phyloP scores from a whole-genome alignment of 1,139 yeast genomes.

The Diutina sp. region DNA sequence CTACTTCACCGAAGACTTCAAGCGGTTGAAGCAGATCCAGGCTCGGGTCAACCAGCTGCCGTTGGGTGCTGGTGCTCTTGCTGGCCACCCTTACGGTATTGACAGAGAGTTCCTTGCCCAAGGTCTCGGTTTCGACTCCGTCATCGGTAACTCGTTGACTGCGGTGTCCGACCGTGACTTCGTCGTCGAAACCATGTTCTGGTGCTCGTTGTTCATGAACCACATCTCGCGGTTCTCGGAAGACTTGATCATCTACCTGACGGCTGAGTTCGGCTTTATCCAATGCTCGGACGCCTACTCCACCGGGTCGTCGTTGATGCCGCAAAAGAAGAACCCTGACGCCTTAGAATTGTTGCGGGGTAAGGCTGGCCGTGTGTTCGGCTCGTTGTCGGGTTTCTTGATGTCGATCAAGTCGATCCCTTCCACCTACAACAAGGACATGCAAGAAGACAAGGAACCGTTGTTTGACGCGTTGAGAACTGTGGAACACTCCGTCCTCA shows the following conservation, averaged over 20 bases:
- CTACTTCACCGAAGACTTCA: constrained; percentile 80
- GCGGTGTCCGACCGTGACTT: constrained; percentile 98
- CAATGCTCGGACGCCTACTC: constrained; percentile 95
- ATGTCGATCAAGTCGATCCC: constrained; percentile 95
- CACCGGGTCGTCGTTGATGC: constrained; percentile 97
- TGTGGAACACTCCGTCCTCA: constrained; percentile 83
- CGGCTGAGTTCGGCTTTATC: constrained; percentile 93
- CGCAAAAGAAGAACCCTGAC: constrained; percentile 97
- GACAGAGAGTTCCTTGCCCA: constrained; percentile 82
- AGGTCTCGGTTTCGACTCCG: constrained; percentile 66
- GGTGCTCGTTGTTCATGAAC: constrained; percentile 94
- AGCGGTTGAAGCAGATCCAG: constrained; percentile 69
- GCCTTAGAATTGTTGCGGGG: constrained; percentile 91
- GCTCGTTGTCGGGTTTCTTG: constrained; percentile 87
- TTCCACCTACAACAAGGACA: constrained; percentile 92
- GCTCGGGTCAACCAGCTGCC: constrained; percentile 82
- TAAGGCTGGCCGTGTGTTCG: constrained; percentile 93
- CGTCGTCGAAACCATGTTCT: constrained; percentile 91
- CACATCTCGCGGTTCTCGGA: constrained; percentile 91
- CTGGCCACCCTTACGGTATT: constrained; percentile 98
- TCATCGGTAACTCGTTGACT: constrained; percentile 86
- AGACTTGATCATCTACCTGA: constrained; percentile 88
- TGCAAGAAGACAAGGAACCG: constrained; percentile 99
- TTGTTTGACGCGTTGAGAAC: constrained; percentile 83
- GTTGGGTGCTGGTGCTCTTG: constrained; percentile 93